phyloP scores from a whole-genome alignment of 208 protist species.

The Tetramitus jugosus region DNA sequence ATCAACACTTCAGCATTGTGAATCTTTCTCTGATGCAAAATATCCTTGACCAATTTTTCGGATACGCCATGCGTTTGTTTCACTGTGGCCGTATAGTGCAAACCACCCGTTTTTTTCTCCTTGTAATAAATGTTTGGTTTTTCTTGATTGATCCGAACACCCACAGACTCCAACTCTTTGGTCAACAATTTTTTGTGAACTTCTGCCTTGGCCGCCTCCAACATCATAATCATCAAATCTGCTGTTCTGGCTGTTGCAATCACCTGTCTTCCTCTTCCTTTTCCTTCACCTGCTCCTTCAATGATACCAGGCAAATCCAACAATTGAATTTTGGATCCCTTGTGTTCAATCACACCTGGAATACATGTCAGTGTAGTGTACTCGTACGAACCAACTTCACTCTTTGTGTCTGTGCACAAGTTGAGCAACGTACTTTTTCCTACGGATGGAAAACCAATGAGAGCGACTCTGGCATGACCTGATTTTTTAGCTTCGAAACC shows the following conservation, averaged over 20 bases:
- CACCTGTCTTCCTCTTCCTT: slow-evolving; percentile 95
- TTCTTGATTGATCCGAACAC: slow-evolving; percentile 93
- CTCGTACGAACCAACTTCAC: slow-evolving; percentile 94
- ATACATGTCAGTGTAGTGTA: slow-evolving; percentile 98
- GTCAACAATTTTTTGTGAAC: slow-evolving; percentile 86
- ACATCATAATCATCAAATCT: slow-evolving; percentile 93
- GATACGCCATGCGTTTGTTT: slow-evolving; percentile 75
- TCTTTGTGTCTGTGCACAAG: slow-evolving; percentile 92
- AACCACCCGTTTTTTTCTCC: slow-evolving; percentile 73
- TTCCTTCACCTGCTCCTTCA: slow-evolving; percentile 97
- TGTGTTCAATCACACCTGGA: slow-evolving; percentile 89
- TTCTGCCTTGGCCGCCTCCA: slow-evolving; percentile 93
- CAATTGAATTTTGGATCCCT: slow-evolving; percentile 85
- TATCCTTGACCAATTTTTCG: slow-evolving; percentile 70
- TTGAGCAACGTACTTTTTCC: slow-evolving; percentile 94
- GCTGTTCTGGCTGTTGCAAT: slow-evolving; percentile 91
- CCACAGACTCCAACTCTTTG: slow-evolving; percentile 95
- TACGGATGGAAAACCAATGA: slow-evolving; percentile 95
- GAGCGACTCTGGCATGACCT: slow-evolving; percentile 51
- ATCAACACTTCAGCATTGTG: slow-evolving; percentile 88
- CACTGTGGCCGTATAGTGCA: slow-evolving; percentile 55
- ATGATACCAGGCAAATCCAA: slow-evolving; percentile 96
- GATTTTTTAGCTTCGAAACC: slow-evolving; percentile 97
- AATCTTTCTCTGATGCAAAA: slow-evolving; percentile 79
- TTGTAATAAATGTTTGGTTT: slow-evolving; percentile 90